Evolutionary conservation across 2,329 filamentous ascomycete species (phyloP).

Genomic region (Rhynchosporium secalis): DNA sequence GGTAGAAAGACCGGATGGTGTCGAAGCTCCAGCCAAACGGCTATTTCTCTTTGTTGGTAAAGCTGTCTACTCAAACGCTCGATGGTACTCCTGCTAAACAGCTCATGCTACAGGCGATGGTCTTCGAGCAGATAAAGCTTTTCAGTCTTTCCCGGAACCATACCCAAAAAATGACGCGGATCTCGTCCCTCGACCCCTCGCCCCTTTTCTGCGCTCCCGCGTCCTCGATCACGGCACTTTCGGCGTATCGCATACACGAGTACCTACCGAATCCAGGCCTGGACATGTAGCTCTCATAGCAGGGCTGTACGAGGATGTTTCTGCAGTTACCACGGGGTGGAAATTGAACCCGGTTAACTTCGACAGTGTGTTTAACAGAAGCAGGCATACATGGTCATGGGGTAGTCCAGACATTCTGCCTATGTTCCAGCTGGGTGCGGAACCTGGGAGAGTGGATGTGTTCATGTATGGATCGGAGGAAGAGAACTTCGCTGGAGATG

Average conservation of each 20-base stretch:
- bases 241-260: conserved; percentile 93
- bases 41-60: conserved; percentile 89
- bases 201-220: conserved; percentile 86
- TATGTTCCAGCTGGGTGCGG: conserved; percentile 95
- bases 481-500: conserved; percentile 87
- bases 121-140: conserved; percentile 94
- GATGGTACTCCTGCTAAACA: conserved; percentile 22
- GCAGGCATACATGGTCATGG: conserved; percentile 98
- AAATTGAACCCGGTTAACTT: conserved; percentile 98
- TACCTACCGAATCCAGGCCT: conserved; percentile 93
- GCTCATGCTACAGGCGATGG: conserved; percentile 66
- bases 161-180: conserved; percentile 67
- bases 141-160: conserved; percentile 89
- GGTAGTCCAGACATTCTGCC: conserved; percentile 95
- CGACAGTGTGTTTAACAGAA: conserved; percentile 97
- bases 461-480: conserved; percentile 79
- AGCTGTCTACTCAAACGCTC: conserved; percentile 10
- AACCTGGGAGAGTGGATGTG: conserved; percentile 83
- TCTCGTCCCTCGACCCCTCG: conserved; percentile 74
- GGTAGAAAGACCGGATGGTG: conserved; percentile 59
- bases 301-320: conserved; percentile 96
- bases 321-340: conserved; percentile 95
- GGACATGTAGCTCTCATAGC: conserved; percentile 97
- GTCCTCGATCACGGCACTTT: conserved; percentile 91
- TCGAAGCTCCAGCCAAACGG: conserved; percentile 79